Conservation (phyloP, 2,329 filamentous ascomycete species). For the Xylaria polymorpha region DNA sequence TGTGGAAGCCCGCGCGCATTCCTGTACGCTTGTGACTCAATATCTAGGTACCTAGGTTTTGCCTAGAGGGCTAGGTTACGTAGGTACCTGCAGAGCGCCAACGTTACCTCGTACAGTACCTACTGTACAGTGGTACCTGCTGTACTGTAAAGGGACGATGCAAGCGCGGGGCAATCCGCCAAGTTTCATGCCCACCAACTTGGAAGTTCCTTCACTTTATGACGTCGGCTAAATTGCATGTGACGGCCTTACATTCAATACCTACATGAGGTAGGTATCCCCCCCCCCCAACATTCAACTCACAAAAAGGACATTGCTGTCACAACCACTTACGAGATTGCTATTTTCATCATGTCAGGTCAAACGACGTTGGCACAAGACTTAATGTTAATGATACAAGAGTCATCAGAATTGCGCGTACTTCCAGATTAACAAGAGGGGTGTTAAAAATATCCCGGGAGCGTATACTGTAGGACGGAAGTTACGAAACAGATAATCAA, state of each 20-base stretch:
- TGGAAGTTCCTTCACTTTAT: neutral
- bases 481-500: neutral
- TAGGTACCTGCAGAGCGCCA: neutral
- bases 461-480: neutral
- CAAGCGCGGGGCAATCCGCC: conserved; percentile 4
- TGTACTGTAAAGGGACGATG: neutral
- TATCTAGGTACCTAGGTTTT: neutral
- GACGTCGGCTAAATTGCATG: neutral
- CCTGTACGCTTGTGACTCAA: too few relatives aligned
- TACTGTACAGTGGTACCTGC: neutral
- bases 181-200: conserved; percentile 3
- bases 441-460: neutral
- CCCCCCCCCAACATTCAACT: too few relatives aligned
- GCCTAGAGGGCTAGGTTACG: neutral
- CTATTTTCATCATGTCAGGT: neutral
- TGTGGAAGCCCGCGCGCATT: neutral
- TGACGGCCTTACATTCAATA: too few relatives aligned
- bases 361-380: neutral
- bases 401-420: conserved; percentile 4
- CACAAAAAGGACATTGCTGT: too few relatives aligned
- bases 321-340: too few relatives aligned
- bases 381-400: neutral
- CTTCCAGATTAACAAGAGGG: too few relatives aligned
- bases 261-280: too few relatives aligned
- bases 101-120: neutral